phyloP scores from a whole-genome alignment of 2,329 filamentous ascomycete species.

The Pleurostoma richardsiae region DNA sequence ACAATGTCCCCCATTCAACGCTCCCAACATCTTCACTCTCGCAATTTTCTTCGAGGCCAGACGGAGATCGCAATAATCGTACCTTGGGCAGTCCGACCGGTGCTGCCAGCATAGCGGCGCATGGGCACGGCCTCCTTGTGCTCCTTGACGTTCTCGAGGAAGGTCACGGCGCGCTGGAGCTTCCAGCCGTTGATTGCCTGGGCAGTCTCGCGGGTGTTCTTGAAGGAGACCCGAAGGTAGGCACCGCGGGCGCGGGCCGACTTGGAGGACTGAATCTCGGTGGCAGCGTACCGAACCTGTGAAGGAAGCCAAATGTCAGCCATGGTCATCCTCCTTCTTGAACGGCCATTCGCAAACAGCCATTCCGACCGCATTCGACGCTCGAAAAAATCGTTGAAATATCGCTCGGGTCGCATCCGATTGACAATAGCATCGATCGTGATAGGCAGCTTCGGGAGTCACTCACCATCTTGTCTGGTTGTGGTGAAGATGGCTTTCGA shows the following conservation, averaged over 20 bases:
- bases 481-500: conserved; percentile 9
- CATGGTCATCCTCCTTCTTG: neutral
- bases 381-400: no score
- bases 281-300: conserved; percentile 94
- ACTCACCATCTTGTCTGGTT: conserved; percentile 12
- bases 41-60: no score
- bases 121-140: conserved; percentile 98
- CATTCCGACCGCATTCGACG: neutral
- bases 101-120: conserved; percentile 95
- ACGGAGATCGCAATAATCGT: conserved; percentile 42
- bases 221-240: conserved; percentile 99
- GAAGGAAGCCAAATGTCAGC: conserved; percentile 5
- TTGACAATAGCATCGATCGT: no score
- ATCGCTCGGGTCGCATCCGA: no score
- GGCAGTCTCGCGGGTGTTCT: conserved; percentile 99
- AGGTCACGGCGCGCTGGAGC: conserved; percentile 87
- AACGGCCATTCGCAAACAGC: neutral
- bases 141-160: conserved; percentile 96
- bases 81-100: conserved; percentile 96
- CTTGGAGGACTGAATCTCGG: conserved; percentile 81
- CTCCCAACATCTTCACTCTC: no score
- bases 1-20: no score
- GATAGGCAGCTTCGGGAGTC: conserved; percentile 1
- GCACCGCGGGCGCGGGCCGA: conserved; percentile 96
- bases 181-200: conserved; percentile 99